phyloP scores from a whole-genome alignment of 2,329 filamentous ascomycete genomes.

The Neurospora sp. region DNA sequence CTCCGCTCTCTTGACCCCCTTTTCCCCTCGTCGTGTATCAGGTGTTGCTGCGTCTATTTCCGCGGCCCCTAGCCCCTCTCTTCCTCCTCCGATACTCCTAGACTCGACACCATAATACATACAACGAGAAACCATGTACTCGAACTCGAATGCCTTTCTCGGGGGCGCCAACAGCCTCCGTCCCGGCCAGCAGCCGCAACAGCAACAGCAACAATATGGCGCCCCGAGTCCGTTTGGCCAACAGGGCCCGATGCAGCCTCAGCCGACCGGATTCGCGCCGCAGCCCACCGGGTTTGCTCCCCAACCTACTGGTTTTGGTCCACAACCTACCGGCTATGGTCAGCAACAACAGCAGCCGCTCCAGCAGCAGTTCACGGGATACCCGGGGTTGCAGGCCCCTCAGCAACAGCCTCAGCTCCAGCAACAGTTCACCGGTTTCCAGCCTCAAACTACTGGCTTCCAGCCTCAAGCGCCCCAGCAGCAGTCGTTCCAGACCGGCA shows the following conservation, averaged over 20 bases:
- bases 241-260: constrained; percentile 39
- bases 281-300: constrained; percentile 47
- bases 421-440: constrained; percentile 59
- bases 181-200: constrained; percentile 43
- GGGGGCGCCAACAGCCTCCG: constrained; percentile 69
- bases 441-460: neutral
- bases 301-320: constrained; percentile 51
- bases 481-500: constrained; percentile 50
- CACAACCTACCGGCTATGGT: constrained; percentile 52
- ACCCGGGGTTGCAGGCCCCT: constrained; percentile 30
- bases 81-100: neutral
- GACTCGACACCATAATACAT: neutral
- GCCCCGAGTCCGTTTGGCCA: constrained; percentile 35
- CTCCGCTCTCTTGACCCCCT: neutral
- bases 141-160: constrained; percentile 76
- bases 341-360: constrained; percentile 33
- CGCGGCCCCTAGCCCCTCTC: neutral
- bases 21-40: neutral
- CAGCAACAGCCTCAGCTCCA: constrained; percentile 43
- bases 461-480: constrained; percentile 37
- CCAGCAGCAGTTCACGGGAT: constrained; percentile 53
- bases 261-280: constrained; percentile 27
- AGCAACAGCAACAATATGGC: constrained; percentile 35
- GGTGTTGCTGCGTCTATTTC: neutral
- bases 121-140: constrained; percentile 57